phyloP scores from a whole-genome alignment of 177 flowering plant species.

The Vitis hybrid region DNA sequence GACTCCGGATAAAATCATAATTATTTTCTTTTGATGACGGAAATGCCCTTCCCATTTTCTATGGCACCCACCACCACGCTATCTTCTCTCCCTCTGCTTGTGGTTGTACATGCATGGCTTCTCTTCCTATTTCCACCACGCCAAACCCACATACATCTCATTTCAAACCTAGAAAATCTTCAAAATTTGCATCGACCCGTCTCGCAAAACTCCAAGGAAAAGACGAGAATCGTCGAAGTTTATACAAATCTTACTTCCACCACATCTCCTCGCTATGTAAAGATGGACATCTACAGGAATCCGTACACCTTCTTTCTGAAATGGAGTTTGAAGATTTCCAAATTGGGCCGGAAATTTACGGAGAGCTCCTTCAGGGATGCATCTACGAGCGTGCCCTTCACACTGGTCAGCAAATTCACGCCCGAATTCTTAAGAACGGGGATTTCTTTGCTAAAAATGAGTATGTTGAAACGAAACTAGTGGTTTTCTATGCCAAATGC shows the following conservation, averaged over 20 bases:
- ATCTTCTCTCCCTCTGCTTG: background rate
- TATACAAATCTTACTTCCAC: slow-evolving; percentile 34
- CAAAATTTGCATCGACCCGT: slow-evolving; percentile 8
- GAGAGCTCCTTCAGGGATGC: slow-evolving; percentile 71
- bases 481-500: slow-evolving; percentile 67
- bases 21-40: slow-evolving; percentile 33
- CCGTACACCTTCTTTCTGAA: slow-evolving; percentile 39
- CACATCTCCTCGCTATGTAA: slow-evolving; percentile 51
- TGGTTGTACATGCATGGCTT: slow-evolving; percentile 31
- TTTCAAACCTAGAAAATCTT: slow-evolving; percentile 11
- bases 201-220: slow-evolving; percentile 8
- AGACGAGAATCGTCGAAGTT: background rate
- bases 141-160: slow-evolving; percentile 14
- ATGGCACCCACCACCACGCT: no score
- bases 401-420: slow-evolving; percentile 69
- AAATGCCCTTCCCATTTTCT: no score
- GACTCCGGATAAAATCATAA: no score
- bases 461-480: slow-evolving; percentile 55
- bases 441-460: slow-evolving; percentile 45
- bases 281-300: slow-evolving; percentile 40
- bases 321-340: slow-evolving; percentile 31
- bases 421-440: slow-evolving; percentile 53
- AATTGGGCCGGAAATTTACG: slow-evolving; percentile 58
- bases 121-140: slow-evolving; percentile 18
- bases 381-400: slow-evolving; percentile 45